These are phyloP conservation scores for Mortierella sp. DNA, from an alignment of 371 early-diverging fungal species.

Conservation along the genomic window DNA sequence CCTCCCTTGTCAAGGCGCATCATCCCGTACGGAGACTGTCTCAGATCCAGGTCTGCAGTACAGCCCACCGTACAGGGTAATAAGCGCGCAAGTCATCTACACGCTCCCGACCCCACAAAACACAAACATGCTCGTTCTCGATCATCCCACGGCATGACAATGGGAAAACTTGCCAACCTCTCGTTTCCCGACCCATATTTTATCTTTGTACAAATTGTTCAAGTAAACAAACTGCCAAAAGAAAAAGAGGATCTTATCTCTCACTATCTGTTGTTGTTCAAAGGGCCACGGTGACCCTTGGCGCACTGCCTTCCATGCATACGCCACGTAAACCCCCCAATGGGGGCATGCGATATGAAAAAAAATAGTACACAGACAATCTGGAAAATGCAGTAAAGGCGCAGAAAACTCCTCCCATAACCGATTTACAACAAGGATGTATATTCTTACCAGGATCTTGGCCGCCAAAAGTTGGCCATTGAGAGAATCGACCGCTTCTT, in stretches of 20 bases:
- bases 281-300: neutral
- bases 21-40: no score
- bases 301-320: no score
- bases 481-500: conserved; percentile 39
- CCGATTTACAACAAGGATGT: no score
- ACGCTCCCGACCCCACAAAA: neutral
- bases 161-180: no score
- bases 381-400: neutral
- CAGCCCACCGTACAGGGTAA: no score
- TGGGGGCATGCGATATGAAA: no score
- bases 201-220: no score
- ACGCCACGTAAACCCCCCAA: no score
- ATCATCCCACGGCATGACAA: conserved; percentile 1
- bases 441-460: conserved; percentile 50
- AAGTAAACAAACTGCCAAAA: neutral
- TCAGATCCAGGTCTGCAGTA: no score
- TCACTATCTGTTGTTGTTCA: neutral
- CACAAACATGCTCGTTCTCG: neutral
- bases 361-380: neutral
- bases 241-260: conserved; percentile 1
- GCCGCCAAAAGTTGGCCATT: conserved; percentile 50
- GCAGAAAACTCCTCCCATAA: neutral
- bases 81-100: no score
- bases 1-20: no score
- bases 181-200: no score